phyloP scores from a whole-genome alignment of 805 yeast species.

The Spathaspora girioi region DNA sequence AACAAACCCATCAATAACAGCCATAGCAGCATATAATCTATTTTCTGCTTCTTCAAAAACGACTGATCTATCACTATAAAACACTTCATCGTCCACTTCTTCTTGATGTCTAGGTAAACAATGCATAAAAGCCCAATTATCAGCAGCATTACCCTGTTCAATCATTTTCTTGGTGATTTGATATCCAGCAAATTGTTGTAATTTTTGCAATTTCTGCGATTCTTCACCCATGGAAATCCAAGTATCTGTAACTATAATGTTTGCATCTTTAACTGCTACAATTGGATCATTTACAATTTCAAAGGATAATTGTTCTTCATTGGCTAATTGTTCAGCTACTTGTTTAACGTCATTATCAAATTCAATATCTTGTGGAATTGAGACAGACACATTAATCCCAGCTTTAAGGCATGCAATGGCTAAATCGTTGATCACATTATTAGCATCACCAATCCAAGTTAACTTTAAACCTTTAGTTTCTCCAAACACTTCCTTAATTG shows the following conservation, averaged over 20 bases:
- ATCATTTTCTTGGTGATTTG: constrained; percentile 74
- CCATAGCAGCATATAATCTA: constrained; percentile 92
- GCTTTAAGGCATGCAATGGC: constrained; percentile 80
- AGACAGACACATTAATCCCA: constrained; percentile 79
- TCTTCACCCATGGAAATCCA: constrained; percentile 99
- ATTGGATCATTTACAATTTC: constrained; percentile 68
- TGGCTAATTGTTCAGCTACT: constrained; percentile 52
- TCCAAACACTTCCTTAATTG: constrained; percentile 77
- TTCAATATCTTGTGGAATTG: constrained; percentile 76
- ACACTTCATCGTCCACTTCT: constrained; percentile 92
- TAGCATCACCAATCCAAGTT: constrained; percentile 96
- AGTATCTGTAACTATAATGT: constrained; percentile 90
- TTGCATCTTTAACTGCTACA: constrained; percentile 69
- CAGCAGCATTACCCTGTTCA: constrained; percentile 50
- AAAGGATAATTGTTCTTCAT: constrained; percentile 41
- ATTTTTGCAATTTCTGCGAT: constrained; percentile 62
- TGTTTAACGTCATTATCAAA: constrained; percentile 53
- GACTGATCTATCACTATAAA: constrained; percentile 72
- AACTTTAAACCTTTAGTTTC: constrained; percentile 60
- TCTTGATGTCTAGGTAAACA: constrained; percentile 94
- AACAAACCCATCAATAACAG: constrained; percentile 87
- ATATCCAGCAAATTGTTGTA: constrained; percentile 81
- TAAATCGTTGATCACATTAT: constrained; percentile 92
- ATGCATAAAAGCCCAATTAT: constrained; percentile 90
- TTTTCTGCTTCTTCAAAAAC: constrained; percentile 97